A percentile compares a stretch with the other conserved stretches of the same genome.
Conservation (phyloP, 495 filamentous ascomycete species). For the Annulohypoxylon moriforme region DNA sequence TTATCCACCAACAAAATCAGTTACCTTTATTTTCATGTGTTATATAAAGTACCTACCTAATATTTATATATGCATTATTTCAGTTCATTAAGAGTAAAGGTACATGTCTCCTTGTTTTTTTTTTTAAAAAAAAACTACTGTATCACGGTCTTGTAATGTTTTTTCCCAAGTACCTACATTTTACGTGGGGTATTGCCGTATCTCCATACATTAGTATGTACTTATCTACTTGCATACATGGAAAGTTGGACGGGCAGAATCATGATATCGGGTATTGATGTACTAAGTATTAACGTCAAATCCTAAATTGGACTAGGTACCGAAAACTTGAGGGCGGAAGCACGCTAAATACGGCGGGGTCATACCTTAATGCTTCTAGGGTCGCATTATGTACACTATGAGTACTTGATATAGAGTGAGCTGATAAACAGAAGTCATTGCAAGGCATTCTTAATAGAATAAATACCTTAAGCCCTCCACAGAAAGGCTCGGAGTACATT, state of each 20-base stretch:
- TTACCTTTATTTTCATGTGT: not conserved
- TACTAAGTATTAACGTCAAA: not conserved
- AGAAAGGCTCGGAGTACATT: not conserved
- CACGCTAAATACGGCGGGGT: constrained; percentile 15
- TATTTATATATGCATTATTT: not conserved
- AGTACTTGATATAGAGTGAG: not conserved
- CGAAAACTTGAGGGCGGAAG: constrained; percentile 17
- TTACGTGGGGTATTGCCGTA: not conserved
- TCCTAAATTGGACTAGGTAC: constrained; percentile 20
- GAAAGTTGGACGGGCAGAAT: not conserved
- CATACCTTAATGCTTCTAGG: not conserved
- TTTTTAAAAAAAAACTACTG: not conserved
- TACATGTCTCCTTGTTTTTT: not conserved
- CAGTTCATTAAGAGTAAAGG: no score
- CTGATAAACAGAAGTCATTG: not conserved
- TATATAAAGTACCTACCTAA: no score
- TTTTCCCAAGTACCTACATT: no score
- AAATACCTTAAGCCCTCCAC: constrained; percentile 2
- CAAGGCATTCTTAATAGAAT: not conserved
- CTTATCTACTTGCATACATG: no score
- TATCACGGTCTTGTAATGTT: no score
- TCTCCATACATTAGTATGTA: not conserved
- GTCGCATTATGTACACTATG: not conserved
- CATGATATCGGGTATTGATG: not conserved
- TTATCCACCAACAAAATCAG: not conserved